Base-by-base conservation (phyloP, 129 eudicot genomes). In the Tagetes erecta region DNA sequence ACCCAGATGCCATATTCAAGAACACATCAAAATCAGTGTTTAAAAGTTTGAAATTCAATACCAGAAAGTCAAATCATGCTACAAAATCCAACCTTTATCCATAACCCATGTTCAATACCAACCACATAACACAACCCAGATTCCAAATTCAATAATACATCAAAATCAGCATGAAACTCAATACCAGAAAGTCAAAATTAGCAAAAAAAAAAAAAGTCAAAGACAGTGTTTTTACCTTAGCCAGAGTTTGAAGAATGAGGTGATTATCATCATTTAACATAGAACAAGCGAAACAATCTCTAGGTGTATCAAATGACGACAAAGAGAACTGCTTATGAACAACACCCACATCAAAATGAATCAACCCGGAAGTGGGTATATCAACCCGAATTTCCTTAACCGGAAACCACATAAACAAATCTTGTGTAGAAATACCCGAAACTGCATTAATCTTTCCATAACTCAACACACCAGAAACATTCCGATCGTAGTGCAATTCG, bases 261-360 rank as follows among this genome's bases (percentile, higher is more conserved):
- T 34, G 75, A 73, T 68, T 73, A 56, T 56, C 12, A 66, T 31
- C 27, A 20, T 20, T 13, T 14, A 70, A 53, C 11, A 69, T 57
- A 47, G 71, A 74, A 66, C 73, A 81, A 58, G 87, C 93, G 75
- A 86, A 63, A 82, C 97, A 92, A 37, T 92, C 97, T 55, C 27
- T 20, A 20, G 27, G 27, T 20, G 27, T 20, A 20, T 20, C 27
- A 20, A 20, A 20, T 0, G 27, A 72, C 0, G 97, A 87, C 11
- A 92, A 42, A 33, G 96, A 87, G 39, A 92, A 89, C 56, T 92
- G 96, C 81, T 92, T 92, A 72, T 80, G 84, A 64, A 92, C 97
- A 62, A 89, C 97, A 30, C 96, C 94, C 30, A 89, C 94, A 80
- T 92, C 94, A 49, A 92, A 92, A 59, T 92, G 85, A 78, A 92